Percentiles rank a stretch among this genome's conserved stretches.
Evolutionary conservation across 2,329 filamentous ascomycete species (phyloP).

Genomic region (Calonectria henricotiae): DNA sequence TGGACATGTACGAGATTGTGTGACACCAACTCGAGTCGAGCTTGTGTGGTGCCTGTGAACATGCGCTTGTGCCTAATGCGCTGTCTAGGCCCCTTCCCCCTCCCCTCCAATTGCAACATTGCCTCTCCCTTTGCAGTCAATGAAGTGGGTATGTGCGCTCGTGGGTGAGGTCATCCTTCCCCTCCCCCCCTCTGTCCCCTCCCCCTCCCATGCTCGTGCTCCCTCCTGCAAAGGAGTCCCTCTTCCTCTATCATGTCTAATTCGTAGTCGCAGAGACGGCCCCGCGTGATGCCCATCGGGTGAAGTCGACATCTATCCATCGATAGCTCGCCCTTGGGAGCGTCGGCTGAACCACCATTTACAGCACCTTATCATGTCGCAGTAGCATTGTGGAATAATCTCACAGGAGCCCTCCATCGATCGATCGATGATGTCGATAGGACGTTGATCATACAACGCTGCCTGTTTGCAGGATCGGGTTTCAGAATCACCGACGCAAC

Average conservation of each 20-base stretch:
- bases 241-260: conserved; percentile 27
- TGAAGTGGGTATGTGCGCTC: conserved; percentile 25
- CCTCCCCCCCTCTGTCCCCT: not conserved
- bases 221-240: conserved; percentile 25
- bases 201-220: conserved; percentile 18
- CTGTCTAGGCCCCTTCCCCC: conserved; percentile 5
- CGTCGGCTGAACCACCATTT: not conserved
- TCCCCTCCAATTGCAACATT: conserved; percentile 23
- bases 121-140: conserved; percentile 25
- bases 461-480: conserved; percentile 24
- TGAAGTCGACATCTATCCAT: not conserved
- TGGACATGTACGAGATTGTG: conserved; percentile 27
- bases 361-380: not conserved
- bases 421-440: conserved; percentile 22
- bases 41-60: conserved; percentile 18
- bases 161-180: conserved; percentile 30
- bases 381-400: not conserved
- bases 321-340: conserved; percentile 15
- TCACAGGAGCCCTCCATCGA: conserved; percentile 4
- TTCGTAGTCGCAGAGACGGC: conserved; percentile 14
- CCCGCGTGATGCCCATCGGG: conserved; percentile 25
- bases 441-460: conserved; percentile 18
- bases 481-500: conserved; percentile 30
- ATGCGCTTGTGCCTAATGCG: conserved; percentile 4
- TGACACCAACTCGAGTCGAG: conserved; percentile 26